Evolutionary conservation across 108 stramenopile genomes (phyloP).

Genomic region (Discostella pseudostelligera): DNA sequence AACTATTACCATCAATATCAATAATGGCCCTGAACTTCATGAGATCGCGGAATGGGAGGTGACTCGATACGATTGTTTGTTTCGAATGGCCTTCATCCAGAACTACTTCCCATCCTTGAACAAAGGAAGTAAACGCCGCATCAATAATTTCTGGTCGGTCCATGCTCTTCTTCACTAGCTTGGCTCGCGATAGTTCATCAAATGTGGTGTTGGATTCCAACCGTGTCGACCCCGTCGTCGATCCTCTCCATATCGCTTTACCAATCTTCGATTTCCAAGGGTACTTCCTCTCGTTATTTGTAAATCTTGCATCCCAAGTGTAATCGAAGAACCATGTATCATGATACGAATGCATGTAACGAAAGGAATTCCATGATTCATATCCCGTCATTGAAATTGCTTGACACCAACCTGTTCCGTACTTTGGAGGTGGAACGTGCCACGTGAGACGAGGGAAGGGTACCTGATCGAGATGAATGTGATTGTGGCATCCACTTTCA

Average conservation of each 20-base stretch:
- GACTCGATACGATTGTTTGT: background rate
- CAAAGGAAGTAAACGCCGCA: constrained; percentile 11
- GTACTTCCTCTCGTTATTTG: constrained; percentile 3
- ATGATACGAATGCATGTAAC: background rate
- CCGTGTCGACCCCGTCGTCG: background rate
- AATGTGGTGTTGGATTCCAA: background rate
- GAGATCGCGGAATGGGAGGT: constrained; percentile 1
- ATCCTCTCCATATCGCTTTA: constrained; percentile 9
- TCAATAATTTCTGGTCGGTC: constrained; percentile 7
- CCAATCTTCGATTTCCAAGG: constrained; percentile 6
- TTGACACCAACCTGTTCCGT: constrained; percentile 10
- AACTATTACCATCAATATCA: constrained; percentile 49
- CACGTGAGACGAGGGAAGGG: constrained; percentile 5
- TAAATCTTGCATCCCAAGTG: background rate
- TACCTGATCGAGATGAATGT: background rate
- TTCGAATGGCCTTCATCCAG: background rate
- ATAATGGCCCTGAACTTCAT: constrained; percentile 38
- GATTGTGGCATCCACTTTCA: background rate
- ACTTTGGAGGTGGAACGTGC: constrained; percentile 8
- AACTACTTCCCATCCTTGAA: constrained; percentile 5
- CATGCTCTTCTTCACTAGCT: constrained; percentile 16
- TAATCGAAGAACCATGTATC: background rate
- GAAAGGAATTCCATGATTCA: background rate
- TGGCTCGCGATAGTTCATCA: background rate
- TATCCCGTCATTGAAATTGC: constrained; percentile 8